Evolutionary conservation across 495 filamentous ascomycete species (phyloP), one percentile per base, ranked within the genome.

Genomic region (Penicillium samsonianum): DNA sequence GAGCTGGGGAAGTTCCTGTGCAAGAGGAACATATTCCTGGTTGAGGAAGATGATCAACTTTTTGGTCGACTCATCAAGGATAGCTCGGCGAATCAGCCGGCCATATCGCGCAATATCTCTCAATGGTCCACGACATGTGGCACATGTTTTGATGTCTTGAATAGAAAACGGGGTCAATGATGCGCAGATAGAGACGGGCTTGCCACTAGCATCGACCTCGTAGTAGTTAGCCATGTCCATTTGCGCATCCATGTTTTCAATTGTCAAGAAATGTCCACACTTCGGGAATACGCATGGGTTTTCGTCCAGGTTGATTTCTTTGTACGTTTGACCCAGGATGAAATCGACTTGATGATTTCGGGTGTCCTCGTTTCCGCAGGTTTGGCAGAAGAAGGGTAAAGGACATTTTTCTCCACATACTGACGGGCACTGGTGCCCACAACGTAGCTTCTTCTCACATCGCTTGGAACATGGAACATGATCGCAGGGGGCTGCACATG

Each of bases 391-490:
- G n/a, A 65, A 59, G 1, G 44, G 46, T 5, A 65, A 25, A 8
- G 87, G 88, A 59, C 87, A 92, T 0, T 50, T 48, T 59, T 92
- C 88, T 1, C 88, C 87, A 56, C 87, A 90, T 11, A 89, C 61
- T 0, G 81, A 84, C 2, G 89, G 89, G 62, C 84, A 87, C 69
- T 76, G 82, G 62, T 91, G 87, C 0, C 87, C 87, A 61, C 90
- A 95, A 0, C 19, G 22, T 1, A 93, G 70, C 1, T 48, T 22
- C 33, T 78, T 71, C 1, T 74, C 64, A 53, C 90, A 94, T 4
- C 90, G 78, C 43, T 76, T 59, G 0, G 82, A 84, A 59, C 90
- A 96, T 20, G 85, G 87, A 0, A 90, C 69, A 45, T 78, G 77
- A 51, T 89, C 81, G 59, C 82, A 82, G 0, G 84, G 82, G 12